These are phyloP conservation scores for Kokia cookei DNA, from an alignment of 441 rosid species.

Conservation along the genomic window DNA sequence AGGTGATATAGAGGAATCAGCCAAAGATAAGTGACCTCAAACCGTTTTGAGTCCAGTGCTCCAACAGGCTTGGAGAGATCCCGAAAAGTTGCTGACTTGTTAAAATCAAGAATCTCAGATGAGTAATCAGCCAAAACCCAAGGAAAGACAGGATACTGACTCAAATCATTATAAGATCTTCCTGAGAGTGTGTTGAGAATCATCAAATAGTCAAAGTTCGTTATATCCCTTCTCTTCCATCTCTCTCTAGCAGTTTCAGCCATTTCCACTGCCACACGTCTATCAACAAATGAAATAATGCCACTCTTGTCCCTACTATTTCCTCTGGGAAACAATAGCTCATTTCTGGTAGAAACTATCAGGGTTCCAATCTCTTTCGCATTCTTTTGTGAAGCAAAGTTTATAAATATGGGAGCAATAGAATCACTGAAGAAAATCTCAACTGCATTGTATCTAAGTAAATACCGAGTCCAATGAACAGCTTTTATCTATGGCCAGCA, in stretches of 20 bases:
- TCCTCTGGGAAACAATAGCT: constrained; percentile 79
- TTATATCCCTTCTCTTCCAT: constrained; percentile 97
- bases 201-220: constrained; percentile 95
- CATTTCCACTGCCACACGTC: constrained; percentile 87
- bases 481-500: constrained; percentile 60
- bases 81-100: constrained; percentile 89
- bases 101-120: constrained; percentile 92
- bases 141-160: constrained; percentile 97
- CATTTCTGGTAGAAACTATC: constrained; percentile 88
- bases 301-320: constrained; percentile 82
- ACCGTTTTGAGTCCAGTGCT: constrained; percentile 84
- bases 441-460: constrained; percentile 87
- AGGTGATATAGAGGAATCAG: neutral
- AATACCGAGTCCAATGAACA: constrained; percentile 94
- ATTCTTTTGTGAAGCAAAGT: constrained; percentile 73
- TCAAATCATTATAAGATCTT: constrained; percentile 94
- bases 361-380: constrained; percentile 93
- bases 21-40: constrained; percentile 63
- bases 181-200: constrained; percentile 94
- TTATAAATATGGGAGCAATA: constrained; percentile 71
- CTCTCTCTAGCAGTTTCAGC: constrained; percentile 95
- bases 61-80: constrained; percentile 99
- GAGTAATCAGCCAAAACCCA: constrained; percentile 97
- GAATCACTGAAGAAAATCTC: constrained; percentile 85
- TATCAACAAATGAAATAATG: constrained; percentile 74